phyloP scores from a whole-genome alignment of 495 filamentous ascomycete genomes.

The Penicillium manginii region DNA sequence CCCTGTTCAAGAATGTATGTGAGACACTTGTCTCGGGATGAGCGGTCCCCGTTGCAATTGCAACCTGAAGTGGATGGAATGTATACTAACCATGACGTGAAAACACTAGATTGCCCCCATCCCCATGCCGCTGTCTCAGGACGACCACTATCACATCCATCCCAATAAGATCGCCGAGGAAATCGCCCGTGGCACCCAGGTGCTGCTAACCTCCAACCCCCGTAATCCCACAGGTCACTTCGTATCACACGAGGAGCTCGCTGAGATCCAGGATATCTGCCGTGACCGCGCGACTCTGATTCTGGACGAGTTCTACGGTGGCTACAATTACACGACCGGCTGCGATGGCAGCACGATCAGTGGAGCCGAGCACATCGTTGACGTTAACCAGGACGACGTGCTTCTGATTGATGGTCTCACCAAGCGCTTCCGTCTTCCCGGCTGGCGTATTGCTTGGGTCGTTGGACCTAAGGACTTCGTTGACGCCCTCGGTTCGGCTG shows the following conservation, averaged over 20 bases:
- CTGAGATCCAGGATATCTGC: slow-evolving; percentile 88
- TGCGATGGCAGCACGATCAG: slow-evolving; percentile 90
- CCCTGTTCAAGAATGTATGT: slow-evolving; percentile 81
- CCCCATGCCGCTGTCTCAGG: slow-evolving; percentile 79
- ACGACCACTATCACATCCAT: slow-evolving; percentile 88
- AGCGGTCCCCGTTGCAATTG: too few species aligned
- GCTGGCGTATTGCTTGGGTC: slow-evolving; percentile 97
- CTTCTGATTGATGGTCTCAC: slow-evolving; percentile 95
- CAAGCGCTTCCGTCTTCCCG: slow-evolving; percentile 94
- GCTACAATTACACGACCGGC: slow-evolving; percentile 89
- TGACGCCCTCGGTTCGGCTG: slow-evolving; percentile 88
- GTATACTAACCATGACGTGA: slow-evolving; percentile 11
- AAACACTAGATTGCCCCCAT: slow-evolving; percentile 80
- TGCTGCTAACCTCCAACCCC: slow-evolving; percentile 95
- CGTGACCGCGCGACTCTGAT: slow-evolving; percentile 88
- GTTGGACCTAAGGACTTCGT: slow-evolving; percentile 96
- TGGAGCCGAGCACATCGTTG: slow-evolving; percentile 79
- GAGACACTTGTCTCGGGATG: not conserved
- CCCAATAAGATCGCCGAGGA: slow-evolving; percentile 90
- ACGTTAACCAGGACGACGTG: slow-evolving; percentile 75
- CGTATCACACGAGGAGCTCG: slow-evolving; percentile 77
- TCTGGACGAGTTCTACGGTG: slow-evolving; percentile 95
- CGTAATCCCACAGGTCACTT: slow-evolving; percentile 94
- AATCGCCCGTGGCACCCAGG: slow-evolving; percentile 81
- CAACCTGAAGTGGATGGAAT: too few species aligned